Percentiles rank a stretch among this genome's conserved stretches.
These are phyloP conservation scores for Saraca asoca DNA, from an alignment of 331 rosid species.

Conservation along the genomic window DNA sequence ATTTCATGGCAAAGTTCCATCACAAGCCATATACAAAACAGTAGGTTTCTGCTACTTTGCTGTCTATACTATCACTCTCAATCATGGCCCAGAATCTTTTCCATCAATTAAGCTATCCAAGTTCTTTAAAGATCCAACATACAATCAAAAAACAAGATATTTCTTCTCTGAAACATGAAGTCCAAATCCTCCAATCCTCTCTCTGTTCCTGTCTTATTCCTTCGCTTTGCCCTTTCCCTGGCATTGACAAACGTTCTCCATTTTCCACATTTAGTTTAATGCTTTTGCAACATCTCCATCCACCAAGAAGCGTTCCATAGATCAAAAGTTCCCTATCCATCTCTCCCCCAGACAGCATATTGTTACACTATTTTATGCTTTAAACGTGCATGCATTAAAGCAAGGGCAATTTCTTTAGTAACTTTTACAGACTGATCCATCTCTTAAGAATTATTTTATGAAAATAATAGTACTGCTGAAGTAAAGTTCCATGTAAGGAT, in stretches of 20 bases:
- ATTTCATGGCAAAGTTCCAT: not conserved
- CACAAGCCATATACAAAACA: slow-evolving; percentile 19
- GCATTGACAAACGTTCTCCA: not conserved
- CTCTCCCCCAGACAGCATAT: no score
- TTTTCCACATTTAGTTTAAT: no score
- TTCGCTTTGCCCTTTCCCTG: not conserved
- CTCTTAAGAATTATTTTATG: no score
- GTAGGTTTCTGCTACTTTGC: not conserved
- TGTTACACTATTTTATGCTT: no score
- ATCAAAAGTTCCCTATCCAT: no score
- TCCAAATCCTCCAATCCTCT: not conserved
- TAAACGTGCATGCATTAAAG: no score
- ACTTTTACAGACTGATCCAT: no score
- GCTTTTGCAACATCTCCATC: no score
- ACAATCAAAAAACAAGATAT: not conserved
- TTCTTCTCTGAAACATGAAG: not conserved
- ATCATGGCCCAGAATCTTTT: not conserved
- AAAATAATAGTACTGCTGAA: no score
- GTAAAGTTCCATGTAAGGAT: not conserved
- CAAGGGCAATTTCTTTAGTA: no score
- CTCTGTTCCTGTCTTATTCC: not conserved
- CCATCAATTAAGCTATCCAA: slow-evolving; percentile 1
- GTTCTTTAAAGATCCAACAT: not conserved
- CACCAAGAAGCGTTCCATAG: no score
- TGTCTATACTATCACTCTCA: not conserved